phyloP scores from a whole-genome alignment of 495 filamentous ascomycete genomes.

The Penicillium alfredii region DNA sequence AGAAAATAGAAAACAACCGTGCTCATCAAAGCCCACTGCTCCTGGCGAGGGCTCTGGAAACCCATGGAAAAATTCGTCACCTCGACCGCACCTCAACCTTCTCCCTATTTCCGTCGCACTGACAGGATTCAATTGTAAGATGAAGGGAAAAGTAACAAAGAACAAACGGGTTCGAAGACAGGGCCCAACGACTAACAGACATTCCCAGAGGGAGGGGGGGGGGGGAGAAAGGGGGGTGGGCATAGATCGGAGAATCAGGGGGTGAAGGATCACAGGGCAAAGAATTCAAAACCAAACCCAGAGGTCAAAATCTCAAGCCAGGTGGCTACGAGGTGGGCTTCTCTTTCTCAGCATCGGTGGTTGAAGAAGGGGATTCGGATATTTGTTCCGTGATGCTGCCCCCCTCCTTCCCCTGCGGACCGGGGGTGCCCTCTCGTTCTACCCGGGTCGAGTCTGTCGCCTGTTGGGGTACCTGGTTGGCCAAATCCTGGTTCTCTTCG shows the following conservation, averaged over 20 bases:
- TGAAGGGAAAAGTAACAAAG: constrained; percentile 7
- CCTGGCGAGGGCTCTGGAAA: constrained; percentile 16
- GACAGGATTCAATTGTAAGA: constrained; percentile 4
- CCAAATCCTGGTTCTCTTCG: constrained; percentile 73
- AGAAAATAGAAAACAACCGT: constrained; percentile 3
- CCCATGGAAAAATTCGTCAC: too few species aligned
- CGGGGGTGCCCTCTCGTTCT: constrained; percentile 55
- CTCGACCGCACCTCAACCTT: too few species aligned
- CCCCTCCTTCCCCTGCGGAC: constrained; percentile 36
- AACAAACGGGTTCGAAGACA: constrained; percentile 6
- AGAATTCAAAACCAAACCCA: constrained; percentile 6
- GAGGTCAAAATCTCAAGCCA: constrained; percentile 13
- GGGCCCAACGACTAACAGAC: constrained; percentile 1
- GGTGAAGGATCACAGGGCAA: constrained; percentile 23
- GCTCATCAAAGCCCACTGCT: constrained; percentile 20
- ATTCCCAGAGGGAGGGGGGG: constrained; percentile 4
- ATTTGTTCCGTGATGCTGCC: constrained; percentile 29
- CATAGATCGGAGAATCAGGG: constrained; percentile 18
- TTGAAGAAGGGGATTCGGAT: constrained; percentile 46
- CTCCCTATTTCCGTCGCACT: constrained; percentile 3
- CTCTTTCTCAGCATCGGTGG: constrained; percentile 30
- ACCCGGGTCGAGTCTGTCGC: constrained; percentile 32
- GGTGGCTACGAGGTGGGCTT: constrained; percentile 31
- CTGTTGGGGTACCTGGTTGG: constrained; percentile 49
- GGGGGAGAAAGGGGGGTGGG: constrained; percentile 9